Evolutionary conservation across 164 flowering plant genomes (phyloP).

Genomic region (Akebia trifoliata): DNA sequence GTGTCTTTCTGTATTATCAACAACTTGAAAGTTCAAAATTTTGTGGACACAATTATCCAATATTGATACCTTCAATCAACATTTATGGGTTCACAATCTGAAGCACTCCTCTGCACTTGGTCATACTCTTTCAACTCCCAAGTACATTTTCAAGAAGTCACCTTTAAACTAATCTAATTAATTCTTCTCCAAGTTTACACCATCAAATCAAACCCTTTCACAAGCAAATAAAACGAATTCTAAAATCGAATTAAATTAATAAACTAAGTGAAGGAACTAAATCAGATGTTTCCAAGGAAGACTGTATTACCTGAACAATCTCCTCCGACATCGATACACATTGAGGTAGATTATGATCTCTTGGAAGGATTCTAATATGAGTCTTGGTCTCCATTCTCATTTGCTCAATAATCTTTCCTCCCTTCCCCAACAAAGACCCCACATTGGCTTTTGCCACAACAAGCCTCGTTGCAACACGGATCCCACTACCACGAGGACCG

Average conservation of each 20-base stretch:
- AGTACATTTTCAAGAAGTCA: too few species aligned
- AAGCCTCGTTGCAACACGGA: constrained; percentile 68
- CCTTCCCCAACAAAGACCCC: constrained; percentile 92
- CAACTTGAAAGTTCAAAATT: too few species aligned
- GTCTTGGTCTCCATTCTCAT: constrained; percentile 96
- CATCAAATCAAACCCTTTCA: constrained; percentile 2
- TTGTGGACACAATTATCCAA: too few species aligned
- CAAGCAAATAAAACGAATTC: background rate
- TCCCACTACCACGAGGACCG: constrained; percentile 24
- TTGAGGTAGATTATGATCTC: constrained; percentile 78
- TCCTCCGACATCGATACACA: constrained; percentile 86
- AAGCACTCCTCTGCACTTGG: too few species aligned
- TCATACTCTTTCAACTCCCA: too few species aligned
- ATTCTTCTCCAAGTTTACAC: too few species aligned
- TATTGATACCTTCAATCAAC: too few species aligned
- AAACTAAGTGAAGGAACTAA: background rate
- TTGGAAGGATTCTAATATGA: constrained; percentile 91
- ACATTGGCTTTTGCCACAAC: constrained; percentile 89
- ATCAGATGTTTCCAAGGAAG: background rate
- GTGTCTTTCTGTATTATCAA: too few species aligned
- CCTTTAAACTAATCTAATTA: constrained; percentile 1
- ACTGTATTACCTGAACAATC: constrained; percentile 79
- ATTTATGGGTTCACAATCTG: too few species aligned
- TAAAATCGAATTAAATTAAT: too few species aligned
- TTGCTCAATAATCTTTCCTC: constrained; percentile 97